These are phyloP conservation scores for Urochloa ruziziensis DNA, from an alignment of 176 grass and related monocot species.

Conservation along the genomic window DNA sequence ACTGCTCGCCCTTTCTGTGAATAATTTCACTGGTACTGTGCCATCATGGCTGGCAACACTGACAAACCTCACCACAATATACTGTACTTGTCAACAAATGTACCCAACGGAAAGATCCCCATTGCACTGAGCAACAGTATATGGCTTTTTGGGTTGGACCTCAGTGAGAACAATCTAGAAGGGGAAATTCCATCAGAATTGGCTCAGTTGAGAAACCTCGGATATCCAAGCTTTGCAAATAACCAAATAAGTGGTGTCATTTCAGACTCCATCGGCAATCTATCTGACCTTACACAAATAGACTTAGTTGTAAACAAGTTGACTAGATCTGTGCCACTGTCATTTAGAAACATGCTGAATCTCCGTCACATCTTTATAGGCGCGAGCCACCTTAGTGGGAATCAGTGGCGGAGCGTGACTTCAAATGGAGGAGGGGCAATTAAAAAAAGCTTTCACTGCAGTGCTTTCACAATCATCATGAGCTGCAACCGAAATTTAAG, in stretches of 20 bases:
- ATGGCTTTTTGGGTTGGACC: constrained; percentile 21
- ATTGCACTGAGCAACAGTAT: constrained; percentile 27
- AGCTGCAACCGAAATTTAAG: too few relatives aligned
- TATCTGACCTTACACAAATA: constrained; percentile 12
- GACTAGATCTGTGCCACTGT: constrained; percentile 36
- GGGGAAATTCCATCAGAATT: constrained; percentile 35
- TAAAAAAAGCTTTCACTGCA: too few relatives aligned
- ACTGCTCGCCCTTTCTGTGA: neutral
- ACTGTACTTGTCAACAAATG: constrained; percentile 36
- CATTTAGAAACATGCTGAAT: constrained; percentile 30
- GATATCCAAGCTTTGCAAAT: constrained; percentile 8
- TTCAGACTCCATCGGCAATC: constrained; percentile 29
- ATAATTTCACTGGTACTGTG: constrained; percentile 34
- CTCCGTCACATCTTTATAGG: neutral
- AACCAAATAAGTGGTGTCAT: constrained; percentile 38
- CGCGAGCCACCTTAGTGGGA: constrained; percentile 27
- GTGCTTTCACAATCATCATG: constrained; percentile 34
- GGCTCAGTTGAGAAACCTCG: neutral
- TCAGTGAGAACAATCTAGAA: constrained; percentile 35
- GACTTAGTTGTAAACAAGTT: neutral
- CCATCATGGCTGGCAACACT: constrained; percentile 37
- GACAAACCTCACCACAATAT: neutral
- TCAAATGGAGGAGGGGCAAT: too few relatives aligned
- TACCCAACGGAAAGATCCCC: constrained; percentile 33
- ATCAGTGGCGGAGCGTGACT: too few relatives aligned